phyloP scores from a whole-genome alignment of 1,284 basidiomycete genomes.

The Papiliotrema fonsecae region DNA sequence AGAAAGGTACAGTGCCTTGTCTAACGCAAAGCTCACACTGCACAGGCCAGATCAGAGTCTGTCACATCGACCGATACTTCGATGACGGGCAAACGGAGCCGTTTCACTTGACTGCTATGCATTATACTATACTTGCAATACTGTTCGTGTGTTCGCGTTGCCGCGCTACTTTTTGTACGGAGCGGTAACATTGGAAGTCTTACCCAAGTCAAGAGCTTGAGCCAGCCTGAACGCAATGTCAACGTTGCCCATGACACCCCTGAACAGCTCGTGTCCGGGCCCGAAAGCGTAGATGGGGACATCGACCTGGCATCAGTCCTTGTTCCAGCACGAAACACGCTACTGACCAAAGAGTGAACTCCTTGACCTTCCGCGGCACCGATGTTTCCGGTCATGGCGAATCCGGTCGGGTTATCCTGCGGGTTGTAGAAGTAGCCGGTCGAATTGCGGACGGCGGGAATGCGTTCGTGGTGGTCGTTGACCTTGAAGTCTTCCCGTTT shows the following conservation, averaged over 20 bases:
- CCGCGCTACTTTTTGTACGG: conserved; percentile 28
- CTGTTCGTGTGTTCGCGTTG: background rate
- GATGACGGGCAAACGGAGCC: conserved; percentile 11
- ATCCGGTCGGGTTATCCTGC: conserved; percentile 41
- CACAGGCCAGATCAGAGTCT: conserved; percentile 22
- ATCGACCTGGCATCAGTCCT: conserved; percentile 16
- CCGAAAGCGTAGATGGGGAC: conserved; percentile 49
- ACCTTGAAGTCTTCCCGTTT: conserved; percentile 40
- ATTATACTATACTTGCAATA: background rate
- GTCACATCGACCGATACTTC: conserved; percentile 34
- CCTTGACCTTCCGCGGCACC: conserved; percentile 37
- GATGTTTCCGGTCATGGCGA: conserved; percentile 45
- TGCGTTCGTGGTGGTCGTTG: conserved; percentile 35
- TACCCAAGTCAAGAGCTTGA: conserved; percentile 42
- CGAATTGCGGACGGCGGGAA: conserved; percentile 35
- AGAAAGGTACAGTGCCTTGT: conserved; percentile 16
- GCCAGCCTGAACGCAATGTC: conserved; percentile 47
- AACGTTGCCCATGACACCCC: conserved; percentile 40
- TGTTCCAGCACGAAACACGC: too few species aligned
- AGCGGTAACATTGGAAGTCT: conserved; percentile 26
- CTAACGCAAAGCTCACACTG: background rate
- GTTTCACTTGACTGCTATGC: too few species aligned
- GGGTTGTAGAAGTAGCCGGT: conserved; percentile 45
- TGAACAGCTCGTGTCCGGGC: conserved; percentile 44
- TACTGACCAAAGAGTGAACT: conserved; percentile 41